Evolutionary conservation across 2,329 filamentous ascomycete species (phyloP).

Genomic region (Curvularia spicifera): DNA sequence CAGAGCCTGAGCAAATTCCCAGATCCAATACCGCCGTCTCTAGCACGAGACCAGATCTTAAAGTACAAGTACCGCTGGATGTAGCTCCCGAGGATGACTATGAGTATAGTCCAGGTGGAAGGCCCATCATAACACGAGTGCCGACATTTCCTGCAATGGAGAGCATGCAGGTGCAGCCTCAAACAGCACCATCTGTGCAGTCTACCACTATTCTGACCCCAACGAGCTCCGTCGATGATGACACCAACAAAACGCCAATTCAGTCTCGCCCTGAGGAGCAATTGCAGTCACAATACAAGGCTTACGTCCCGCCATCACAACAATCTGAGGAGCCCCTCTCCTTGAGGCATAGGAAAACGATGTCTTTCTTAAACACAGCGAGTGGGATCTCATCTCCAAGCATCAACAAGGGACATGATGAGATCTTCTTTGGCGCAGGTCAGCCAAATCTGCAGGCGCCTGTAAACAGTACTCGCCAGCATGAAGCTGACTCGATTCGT

Average conservation of each 20-base stretch:
- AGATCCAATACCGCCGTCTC: constrained; percentile 16
- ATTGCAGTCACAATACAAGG: constrained; percentile 39
- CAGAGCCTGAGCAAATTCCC: constrained; percentile 7
- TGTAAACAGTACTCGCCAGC: constrained; percentile 27
- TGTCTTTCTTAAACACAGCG: constrained; percentile 27
- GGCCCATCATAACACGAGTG: constrained; percentile 52
- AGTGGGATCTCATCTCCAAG: constrained; percentile 14
- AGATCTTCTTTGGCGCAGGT: constrained; percentile 45
- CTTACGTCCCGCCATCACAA: constrained; percentile 39
- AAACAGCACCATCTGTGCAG: constrained; percentile 31
- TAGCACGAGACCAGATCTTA: constrained; percentile 24
- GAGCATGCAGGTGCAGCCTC: constrained; percentile 20
- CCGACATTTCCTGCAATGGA: constrained; percentile 24
- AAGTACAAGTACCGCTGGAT: constrained; percentile 24
- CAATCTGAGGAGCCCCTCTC: constrained; percentile 18
- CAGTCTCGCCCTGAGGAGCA: constrained; percentile 40
- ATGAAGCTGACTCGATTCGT: constrained; percentile 33
- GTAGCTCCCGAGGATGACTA: constrained; percentile 29
- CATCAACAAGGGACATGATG: constrained; percentile 35
- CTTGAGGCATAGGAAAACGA: constrained; percentile 32
- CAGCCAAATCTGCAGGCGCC: constrained; percentile 18
- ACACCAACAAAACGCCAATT: constrained; percentile 40
- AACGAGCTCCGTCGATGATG: constrained; percentile 44
- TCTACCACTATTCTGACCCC: constrained; percentile 44
- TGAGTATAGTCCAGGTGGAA: constrained; percentile 61